A percentile compares a stretch with the other conserved stretches of the same genome.
Conservation (phyloP, 768 basidiomycete species). For the Phaeotremella fagi region DNA sequence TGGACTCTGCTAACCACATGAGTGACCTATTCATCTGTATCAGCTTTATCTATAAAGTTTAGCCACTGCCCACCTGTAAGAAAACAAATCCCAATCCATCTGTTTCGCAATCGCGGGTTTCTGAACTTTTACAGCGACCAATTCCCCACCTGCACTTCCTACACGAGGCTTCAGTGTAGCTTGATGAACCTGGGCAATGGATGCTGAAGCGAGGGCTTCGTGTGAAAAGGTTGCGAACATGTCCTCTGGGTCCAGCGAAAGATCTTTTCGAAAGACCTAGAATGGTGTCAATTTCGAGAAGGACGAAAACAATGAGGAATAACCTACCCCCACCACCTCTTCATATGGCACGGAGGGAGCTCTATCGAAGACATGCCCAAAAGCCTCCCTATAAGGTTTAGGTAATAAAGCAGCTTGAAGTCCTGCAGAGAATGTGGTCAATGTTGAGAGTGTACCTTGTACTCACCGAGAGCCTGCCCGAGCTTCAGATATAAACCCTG, state of each 20-base stretch:
- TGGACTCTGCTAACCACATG: constrained; percentile 51
- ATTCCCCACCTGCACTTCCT: constrained; percentile 46
- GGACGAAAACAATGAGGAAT: background rate
- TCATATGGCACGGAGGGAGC: constrained; percentile 78
- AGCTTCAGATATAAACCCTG: constrained; percentile 58
- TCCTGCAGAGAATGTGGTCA: constrained; percentile 54
- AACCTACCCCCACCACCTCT: constrained; percentile 60
- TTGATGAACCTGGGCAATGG: constrained; percentile 85
- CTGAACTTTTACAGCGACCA: constrained; percentile 89
- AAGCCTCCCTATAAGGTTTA: constrained; percentile 71
- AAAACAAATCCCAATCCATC: constrained; percentile 60
- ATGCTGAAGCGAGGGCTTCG: constrained; percentile 74
- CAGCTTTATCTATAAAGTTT: background rate
- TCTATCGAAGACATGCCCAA: constrained; percentile 77
- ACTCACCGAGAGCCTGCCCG: constrained; percentile 40
- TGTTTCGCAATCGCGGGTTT: constrained; percentile 83
- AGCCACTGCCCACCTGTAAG: constrained; percentile 35
- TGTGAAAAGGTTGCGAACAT: constrained; percentile 75
- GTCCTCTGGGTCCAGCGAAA: constrained; percentile 63
- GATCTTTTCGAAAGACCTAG: constrained; percentile 51
- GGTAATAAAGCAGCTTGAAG: constrained; percentile 83
- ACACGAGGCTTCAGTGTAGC: constrained; percentile 56
- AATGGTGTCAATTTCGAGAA: background rate
- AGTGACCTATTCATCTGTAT: constrained; percentile 47
- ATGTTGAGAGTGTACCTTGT: background rate